Percentiles rank a stretch among this genome's conserved stretches.
Conservation (phyloP, 768 basidiomycete species). For the Phaeotremella skinneri region DNA sequence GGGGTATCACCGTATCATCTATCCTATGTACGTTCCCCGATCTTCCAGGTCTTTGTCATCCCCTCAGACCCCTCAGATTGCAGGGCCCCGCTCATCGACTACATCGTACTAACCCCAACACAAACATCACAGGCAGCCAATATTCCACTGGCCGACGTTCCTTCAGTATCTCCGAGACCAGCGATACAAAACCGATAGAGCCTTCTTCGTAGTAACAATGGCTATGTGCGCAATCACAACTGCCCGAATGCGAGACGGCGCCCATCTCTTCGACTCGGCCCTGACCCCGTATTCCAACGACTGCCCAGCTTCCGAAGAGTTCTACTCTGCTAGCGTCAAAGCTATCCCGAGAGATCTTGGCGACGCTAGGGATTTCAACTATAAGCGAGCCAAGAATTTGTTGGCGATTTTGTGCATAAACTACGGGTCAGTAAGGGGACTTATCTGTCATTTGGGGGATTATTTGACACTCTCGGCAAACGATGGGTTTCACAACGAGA, state of each 20-base stretch:
- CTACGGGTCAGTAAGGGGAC: constrained; percentile 27
- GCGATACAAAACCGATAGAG: constrained; percentile 13
- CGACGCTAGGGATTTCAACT: constrained; percentile 32
- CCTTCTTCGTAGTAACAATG: constrained; percentile 21
- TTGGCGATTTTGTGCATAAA: constrained; percentile 37
- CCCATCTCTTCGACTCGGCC: constrained; percentile 4
- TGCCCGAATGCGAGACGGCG: constrained; percentile 28
- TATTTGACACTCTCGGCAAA: constrained; percentile 30
- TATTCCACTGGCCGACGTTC: constrained; percentile 31
- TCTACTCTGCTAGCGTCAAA: constrained; percentile 25
- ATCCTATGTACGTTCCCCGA: constrained; percentile 34
- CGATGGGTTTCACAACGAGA: constrained; percentile 38
- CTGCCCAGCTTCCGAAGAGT: constrained; percentile 25
- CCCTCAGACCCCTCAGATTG: too few species aligned
- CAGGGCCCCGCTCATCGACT: neutral
- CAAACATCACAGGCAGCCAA: constrained; percentile 9
- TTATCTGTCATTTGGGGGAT: constrained; percentile 31
- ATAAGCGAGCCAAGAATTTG: constrained; percentile 33
- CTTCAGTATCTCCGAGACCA: constrained; percentile 4
- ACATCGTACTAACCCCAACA: neutral
- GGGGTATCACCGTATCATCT: constrained; percentile 21
- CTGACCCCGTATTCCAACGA: constrained; percentile 7
- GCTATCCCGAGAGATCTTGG: constrained; percentile 29
- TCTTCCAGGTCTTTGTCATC: neutral
- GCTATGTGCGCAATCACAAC: constrained; percentile 26